phyloP scores from a whole-genome alignment of 805 yeast genomes.

The Candida sphagnicola region DNA sequence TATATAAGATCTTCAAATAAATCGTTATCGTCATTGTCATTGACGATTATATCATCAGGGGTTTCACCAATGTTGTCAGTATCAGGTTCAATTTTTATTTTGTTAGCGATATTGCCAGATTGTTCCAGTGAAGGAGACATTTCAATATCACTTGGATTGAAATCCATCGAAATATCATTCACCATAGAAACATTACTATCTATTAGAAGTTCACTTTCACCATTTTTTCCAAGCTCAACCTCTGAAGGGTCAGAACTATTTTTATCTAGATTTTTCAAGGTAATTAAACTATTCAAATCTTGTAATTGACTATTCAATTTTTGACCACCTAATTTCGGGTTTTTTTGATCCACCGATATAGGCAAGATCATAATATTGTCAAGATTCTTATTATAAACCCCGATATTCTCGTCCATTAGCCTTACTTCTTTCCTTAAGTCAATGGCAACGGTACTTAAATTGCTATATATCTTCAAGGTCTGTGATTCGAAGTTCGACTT shows the following conservation, averaged over 20 bases:
- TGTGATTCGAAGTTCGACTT: constrained; percentile 41
- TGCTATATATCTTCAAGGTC: constrained; percentile 46
- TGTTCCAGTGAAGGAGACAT: too few relatives aligned
- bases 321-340: constrained; percentile 59
- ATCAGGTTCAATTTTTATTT: background rate
- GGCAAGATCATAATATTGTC: constrained; percentile 57
- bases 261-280: too few relatives aligned
- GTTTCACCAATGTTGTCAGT: background rate
- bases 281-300: constrained; percentile 12
- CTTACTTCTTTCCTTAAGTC: constrained; percentile 64
- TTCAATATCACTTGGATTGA: too few relatives aligned
- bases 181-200: too few relatives aligned
- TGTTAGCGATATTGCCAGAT: too few relatives aligned
- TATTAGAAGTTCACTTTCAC: too few relatives aligned
- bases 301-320: constrained; percentile 49
- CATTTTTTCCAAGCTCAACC: too few relatives aligned
- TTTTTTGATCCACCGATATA: constrained; percentile 63
- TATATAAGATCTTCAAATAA: constrained; percentile 6
- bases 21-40: constrained; percentile 6
- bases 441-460: constrained; percentile 56
- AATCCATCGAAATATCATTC: too few relatives aligned
- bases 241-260: too few relatives aligned
- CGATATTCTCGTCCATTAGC: constrained; percentile 56
- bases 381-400: constrained; percentile 41
- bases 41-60: too few relatives aligned